Conservation (phyloP, 139 green algal species). For the Auxenochlorella pyrenoidosa region DNA sequence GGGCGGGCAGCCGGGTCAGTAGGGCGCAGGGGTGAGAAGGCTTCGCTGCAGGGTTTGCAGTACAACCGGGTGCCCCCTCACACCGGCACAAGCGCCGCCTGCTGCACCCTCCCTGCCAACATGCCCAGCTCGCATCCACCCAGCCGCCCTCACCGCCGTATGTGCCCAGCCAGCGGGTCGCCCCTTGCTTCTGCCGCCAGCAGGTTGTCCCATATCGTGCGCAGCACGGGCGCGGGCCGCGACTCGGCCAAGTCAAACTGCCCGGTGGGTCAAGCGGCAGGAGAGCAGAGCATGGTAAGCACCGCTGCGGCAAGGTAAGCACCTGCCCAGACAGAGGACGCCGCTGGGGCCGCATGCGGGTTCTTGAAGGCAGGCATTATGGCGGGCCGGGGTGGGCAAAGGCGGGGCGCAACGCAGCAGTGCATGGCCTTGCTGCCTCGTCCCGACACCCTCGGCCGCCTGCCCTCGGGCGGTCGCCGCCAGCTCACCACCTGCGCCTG, state of each 20-base stretch:
- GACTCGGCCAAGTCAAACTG: conserved; percentile 85
- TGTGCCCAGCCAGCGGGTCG: conserved; percentile 51
- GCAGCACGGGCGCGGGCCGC: conserved; percentile 76
- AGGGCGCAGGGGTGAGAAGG: not conserved
- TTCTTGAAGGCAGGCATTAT: no score
- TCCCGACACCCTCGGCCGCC: no score
- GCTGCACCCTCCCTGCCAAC: not conserved
- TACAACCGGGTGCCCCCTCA: no score
- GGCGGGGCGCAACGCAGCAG: no score
- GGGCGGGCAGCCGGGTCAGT: not conserved
- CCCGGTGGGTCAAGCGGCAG: not conserved
- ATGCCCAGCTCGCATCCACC: not conserved
- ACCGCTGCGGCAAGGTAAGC: no score
- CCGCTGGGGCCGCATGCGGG: no score
- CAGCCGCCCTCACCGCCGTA: conserved; percentile 39
- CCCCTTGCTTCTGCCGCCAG: conserved; percentile 40
- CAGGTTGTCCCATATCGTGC: conserved; percentile 77
- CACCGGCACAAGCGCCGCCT: not conserved
- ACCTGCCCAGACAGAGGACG: no score
- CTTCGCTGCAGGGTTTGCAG: no score
- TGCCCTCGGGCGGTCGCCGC: not conserved
- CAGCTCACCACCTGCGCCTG: conserved; percentile 59
- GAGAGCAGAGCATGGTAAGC: no score
- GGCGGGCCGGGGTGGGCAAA: no score
- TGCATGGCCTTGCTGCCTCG: no score